These are phyloP conservation scores for Eimeria acervulina DNA, from an alignment of 169 alveolate genomes.

Conservation along the genomic window DNA sequence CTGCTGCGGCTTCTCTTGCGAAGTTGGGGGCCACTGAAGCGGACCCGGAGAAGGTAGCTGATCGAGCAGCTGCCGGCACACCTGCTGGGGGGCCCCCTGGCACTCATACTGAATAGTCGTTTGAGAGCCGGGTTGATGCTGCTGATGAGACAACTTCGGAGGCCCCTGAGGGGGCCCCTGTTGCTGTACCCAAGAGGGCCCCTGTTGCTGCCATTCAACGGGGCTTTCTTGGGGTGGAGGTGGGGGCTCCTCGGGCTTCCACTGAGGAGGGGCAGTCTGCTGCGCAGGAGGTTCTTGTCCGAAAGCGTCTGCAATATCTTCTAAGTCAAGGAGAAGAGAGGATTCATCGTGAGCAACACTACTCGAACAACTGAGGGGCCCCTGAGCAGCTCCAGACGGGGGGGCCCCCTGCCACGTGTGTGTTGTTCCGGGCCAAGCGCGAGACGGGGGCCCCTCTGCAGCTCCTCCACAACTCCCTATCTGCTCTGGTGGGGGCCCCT, in stretches of 20 bases:
- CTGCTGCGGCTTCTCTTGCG: not conserved
- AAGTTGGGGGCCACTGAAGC: not conserved
- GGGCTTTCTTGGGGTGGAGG: not conserved
- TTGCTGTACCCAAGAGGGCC: not conserved
- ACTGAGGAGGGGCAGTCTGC: not conserved
- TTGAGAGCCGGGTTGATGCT: too few species aligned
- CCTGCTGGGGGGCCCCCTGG: not conserved
- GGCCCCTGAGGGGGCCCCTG: constrained; percentile 34
- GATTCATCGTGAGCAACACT: not conserved
- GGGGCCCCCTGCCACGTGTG: not conserved
- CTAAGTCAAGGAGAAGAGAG: constrained; percentile 23
- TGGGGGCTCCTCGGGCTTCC: constrained; percentile 30
- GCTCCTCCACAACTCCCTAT: not conserved
- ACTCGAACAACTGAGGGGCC: constrained; percentile 4
- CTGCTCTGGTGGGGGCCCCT: constrained; percentile 26
- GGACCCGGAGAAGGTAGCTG: too few species aligned
- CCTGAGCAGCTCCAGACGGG: constrained; percentile 11
- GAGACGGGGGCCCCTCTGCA: not conserved
- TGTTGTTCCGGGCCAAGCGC: not conserved
- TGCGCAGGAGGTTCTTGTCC: not conserved
- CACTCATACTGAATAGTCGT: too few species aligned
- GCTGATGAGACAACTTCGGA: not conserved
- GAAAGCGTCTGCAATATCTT: constrained; percentile 37
- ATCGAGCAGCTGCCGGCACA: too few species aligned
- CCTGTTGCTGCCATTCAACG: not conserved